Evolutionary conservation across 2,329 filamentous ascomycete species (phyloP), one percentile per base, ranked within the genome.

Genomic region (Fusarium zealandicum): DNA sequence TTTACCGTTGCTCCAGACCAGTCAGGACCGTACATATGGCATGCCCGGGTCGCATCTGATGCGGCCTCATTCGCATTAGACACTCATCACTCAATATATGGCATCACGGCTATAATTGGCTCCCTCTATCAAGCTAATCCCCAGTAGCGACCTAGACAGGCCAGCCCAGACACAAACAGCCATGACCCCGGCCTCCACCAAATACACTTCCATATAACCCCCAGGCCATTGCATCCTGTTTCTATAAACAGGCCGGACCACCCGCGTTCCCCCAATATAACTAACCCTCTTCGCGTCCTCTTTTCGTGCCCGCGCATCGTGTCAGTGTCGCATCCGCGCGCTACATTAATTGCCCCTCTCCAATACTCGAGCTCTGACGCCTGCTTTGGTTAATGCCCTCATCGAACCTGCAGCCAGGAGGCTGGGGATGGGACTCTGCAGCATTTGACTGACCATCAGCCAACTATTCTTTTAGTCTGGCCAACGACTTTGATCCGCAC

Each of bases 211-310:
- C 27, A 14, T 14, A 42, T 28, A 27, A 33, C 7, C 31, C 9
- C 22, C 35, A 25, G 37, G 33, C 42, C 27, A 36, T 33, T 36
- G 38, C 14, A 35, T 30, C 35, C 33, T 61, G 52, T 61, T 57
- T 57, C 54, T 55, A 63, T 54, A 61, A 63, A 66, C 61, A 55
- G 51, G 61, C 52, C 64, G 42, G 64, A 38, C 64, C 61, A 66
- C 38, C 64, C 64, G 64, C 64, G 64, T 52, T 40, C 17, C 18
- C 22, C 27, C 20, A 27, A n/a, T n/a, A n/a, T n/a, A 41, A 28
- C 33, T 36, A 17, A 27, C 43, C 49, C 41, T 30, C 31, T 38
- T 59, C 62, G 63, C 49, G 61, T 65, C 28, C 30, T n/a, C 22
- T 25, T 40, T 18, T 39, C 51, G 45, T 50, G 44, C 36, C 31